Evolutionary conservation across 2,329 filamentous ascomycete species (phyloP), one percentile per base, ranked within the genome.

Genomic region (Apiospora marii): DNA sequence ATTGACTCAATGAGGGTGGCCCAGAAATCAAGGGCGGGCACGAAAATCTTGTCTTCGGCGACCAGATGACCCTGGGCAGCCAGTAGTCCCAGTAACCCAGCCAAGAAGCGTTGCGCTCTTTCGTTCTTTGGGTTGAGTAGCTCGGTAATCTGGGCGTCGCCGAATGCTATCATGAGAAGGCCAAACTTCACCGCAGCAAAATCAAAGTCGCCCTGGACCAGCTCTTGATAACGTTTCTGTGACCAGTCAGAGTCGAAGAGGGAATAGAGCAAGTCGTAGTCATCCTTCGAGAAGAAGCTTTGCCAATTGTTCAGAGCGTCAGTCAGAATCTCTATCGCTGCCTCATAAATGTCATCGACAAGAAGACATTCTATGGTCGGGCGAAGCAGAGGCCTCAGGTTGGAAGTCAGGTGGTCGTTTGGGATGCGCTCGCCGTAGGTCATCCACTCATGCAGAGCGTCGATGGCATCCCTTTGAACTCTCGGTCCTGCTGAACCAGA

Each of bases 1-100:
- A 91, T 86, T 16, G 89, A 89, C 81, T 95, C 93, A 7, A 93
- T 89, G 79, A 92, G 94, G 0, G 90, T 91, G 24, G 90, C 92
- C 94, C 94, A 96, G 79, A 96, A 96, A 77, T 96, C 93, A 19
- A 96, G 86, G 0, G 92, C 90, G 1, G 91, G 89, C 0, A 93
- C 89, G 71, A 94, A 95, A 14, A 95, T 90, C 74, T 90, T 91
- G 77, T 96, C 93, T 71, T 96, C 93, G 4, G 88, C 88, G 1
- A 92, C 91, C 0, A 92, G 89, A 76, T 90, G 88, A 1, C 93
- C 93, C 16, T 90, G 85, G 16, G 91, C 88, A 27, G 87, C 87
- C 34, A 95, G 84, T 6, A 96, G 86, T 4, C 90, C 89, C 73
- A 88, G 90, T n/a, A 94, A 84, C 46, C 86, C 88, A 3, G 84